Base-by-base conservation (phyloP, 2,329 filamentous ascomycete species). In the Ophiostoma triangulosporum region DNA sequence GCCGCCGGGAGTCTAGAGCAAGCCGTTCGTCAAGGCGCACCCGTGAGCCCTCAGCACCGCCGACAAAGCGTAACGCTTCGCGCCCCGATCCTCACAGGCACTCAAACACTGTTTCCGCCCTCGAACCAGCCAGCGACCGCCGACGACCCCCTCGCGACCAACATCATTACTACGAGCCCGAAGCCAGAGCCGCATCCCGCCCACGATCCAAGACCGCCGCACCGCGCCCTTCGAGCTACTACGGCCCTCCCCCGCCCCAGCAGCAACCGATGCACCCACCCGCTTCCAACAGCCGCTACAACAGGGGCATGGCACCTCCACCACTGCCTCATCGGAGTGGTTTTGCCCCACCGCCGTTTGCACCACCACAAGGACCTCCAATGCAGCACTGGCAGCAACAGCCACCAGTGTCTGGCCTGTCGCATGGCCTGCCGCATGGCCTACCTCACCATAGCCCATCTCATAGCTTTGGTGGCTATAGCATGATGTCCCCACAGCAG, bases 121-220 rank as follows among this genome's bases (percentile, higher is more conserved):
- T 59, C 29, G 62, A 61, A 7, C 38, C 59, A 2, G 48, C 50
- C 17, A 50, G 60, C 27, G 40, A 57, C 31, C 61, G 62, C 50
- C 63, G 64, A n/a, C 63, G 64, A 52, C 62, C 64, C 54, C 61
- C 64, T 17, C 63, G 66, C 4, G 64, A 67, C 17, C 68, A 73
- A 31, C 57, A 69, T 3, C 57, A 63, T 24, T 73, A 68, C 58
- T 73, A 72, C 51, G 67, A 69, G 33, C 60, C 70, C 22, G 62
- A 64, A 7, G 63, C 64, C 15, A 46, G 57, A 31, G 54, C 62
- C 1, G 57, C 63, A 14, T 62, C 66, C 1, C 69, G 71, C 9
- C 70, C 70, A n/a, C 68, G 69, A 2, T 65, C 69, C 31, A 65
- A 68, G 20, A 68, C 68, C 15, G 48, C 54, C 4, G 57, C 55